A percentile compares a stretch with the other conserved stretches of the same genome.
Conservation (phyloP, 2,329 filamentous ascomycete species). For the Cytospora leucostoma region DNA sequence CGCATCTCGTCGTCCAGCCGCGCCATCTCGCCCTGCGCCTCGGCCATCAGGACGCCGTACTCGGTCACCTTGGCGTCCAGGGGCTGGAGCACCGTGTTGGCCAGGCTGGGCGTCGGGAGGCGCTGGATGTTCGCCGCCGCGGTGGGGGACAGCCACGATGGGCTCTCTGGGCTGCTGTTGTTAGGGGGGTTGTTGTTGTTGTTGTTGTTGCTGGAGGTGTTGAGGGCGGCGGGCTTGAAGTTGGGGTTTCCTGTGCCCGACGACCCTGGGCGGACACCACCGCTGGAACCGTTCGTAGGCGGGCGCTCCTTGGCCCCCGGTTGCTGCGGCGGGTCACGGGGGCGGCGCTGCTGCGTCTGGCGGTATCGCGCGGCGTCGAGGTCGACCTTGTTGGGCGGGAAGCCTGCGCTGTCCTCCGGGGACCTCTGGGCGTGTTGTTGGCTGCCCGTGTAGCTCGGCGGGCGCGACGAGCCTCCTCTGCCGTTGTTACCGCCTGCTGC, state of each 20-base stretch:
- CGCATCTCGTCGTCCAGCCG: slow-evolving; percentile 48
- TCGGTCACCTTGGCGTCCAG: slow-evolving; percentile 48
- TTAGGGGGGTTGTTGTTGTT: neutral
- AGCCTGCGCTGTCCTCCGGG: slow-evolving; percentile 15
- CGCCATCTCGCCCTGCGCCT: slow-evolving; percentile 44
- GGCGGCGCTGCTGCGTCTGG: slow-evolving; percentile 19
- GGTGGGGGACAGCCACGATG: slow-evolving; percentile 5
- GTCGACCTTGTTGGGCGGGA: slow-evolving; percentile 27
- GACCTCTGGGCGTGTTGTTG: slow-evolving; percentile 15
- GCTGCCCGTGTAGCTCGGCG: slow-evolving; percentile 17
- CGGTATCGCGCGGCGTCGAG: slow-evolving; percentile 27
- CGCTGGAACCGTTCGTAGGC: neutral
- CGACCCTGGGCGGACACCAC: neutral
- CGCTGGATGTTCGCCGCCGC: slow-evolving; percentile 40
- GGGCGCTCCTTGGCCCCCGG: slow-evolving; percentile 9
- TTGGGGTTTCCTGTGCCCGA: neutral
- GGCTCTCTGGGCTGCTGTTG: slow-evolving; percentile 7
- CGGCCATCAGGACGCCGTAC: slow-evolving; percentile 45
- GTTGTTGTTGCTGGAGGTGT: neutral
- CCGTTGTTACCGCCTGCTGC: slow-evolving; percentile 1
- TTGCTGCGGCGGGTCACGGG: neutral
- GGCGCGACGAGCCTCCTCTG: neutral
- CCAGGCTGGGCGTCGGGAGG: slow-evolving; percentile 47
- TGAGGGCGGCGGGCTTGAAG: neutral
- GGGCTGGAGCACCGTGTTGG: slow-evolving; percentile 47